Conservation (phyloP, 169 alveolate genomes). For the Cryptosporidium sp. region DNA sequence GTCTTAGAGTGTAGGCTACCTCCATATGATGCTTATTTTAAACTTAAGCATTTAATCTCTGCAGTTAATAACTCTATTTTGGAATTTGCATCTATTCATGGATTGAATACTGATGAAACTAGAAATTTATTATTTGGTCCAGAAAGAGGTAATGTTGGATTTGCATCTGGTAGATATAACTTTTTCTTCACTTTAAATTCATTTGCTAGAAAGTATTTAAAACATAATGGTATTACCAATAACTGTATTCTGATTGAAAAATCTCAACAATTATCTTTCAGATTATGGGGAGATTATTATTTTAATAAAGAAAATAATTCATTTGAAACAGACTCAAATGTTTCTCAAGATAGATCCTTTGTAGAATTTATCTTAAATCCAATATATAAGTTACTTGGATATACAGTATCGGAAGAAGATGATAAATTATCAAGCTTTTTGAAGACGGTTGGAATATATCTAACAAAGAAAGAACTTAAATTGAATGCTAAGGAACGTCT, state of each 20-base stretch:
- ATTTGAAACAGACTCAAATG: conserved; percentile 81
- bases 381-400: conserved; percentile 95
- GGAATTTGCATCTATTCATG: conserved; percentile 11
- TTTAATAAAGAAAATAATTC: conserved; percentile 84
- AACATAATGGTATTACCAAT: background rate
- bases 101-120: background rate
- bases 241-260: conserved; percentile 28
- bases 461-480: conserved; percentile 94
- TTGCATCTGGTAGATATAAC: conserved; percentile 94
- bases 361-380: conserved; percentile 98
- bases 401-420: conserved; percentile 95
- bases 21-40: conserved; percentile 98
- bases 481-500: conserved; percentile 87
- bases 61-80: conserved; percentile 7
- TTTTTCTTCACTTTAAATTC: conserved; percentile 93
- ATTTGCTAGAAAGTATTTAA: conserved; percentile 90
- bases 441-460: conserved; percentile 85
- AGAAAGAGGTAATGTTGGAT: conserved; percentile 92
- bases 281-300: conserved; percentile 92
- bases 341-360: conserved; percentile 91
- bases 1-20: conserved; percentile 97
- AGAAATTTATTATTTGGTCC: conserved; percentile 82
- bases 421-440: conserved; percentile 91
- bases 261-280: conserved; percentile 82
- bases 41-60: conserved; percentile 84